Conservation (phyloP, 2,329 filamentous ascomycete genomes). For the Alternaria triticimaculans region DNA sequence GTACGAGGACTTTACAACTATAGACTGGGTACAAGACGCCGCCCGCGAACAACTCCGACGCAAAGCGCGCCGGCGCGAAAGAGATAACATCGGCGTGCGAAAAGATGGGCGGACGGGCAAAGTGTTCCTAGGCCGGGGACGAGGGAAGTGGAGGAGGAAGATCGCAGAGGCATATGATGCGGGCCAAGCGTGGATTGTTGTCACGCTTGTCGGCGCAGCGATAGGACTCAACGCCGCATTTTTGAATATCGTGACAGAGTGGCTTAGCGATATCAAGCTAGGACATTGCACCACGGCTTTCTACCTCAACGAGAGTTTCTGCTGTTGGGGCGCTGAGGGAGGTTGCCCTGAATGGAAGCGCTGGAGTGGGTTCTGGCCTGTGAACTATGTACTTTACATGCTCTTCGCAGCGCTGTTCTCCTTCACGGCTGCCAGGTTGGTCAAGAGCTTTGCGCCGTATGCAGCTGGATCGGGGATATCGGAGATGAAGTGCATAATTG, state of each 20-base stretch:
- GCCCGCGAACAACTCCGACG: conserved; percentile 86
- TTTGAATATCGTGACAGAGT: conserved; percentile 94
- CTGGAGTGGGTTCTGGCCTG: conserved; percentile 79
- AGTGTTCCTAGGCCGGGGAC: conserved; percentile 69
- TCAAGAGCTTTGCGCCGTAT: conserved; percentile 92
- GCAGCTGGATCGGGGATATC: conserved; percentile 96
- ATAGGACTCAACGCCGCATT: conserved; percentile 94
- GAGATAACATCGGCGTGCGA: conserved; percentile 46
- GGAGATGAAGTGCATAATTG: conserved; percentile 99
- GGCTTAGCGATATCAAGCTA: conserved; percentile 93
- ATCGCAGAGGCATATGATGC: conserved; percentile 90
- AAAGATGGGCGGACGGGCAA: conserved; percentile 55
- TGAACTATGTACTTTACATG: conserved; percentile 90
- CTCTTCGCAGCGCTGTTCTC: conserved; percentile 84
- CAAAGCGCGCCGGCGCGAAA: conserved; percentile 73
- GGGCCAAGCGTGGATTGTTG: conserved; percentile 96
- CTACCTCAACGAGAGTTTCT: conserved; percentile 97
- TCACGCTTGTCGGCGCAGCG: conserved; percentile 88
- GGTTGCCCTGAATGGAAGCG: conserved; percentile 88
- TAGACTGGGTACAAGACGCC: conserved; percentile 99
- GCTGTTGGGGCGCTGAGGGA: conserved; percentile 94
- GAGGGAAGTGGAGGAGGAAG: conserved; percentile 72
- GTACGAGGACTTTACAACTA: conserved; percentile 98
- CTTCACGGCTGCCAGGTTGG: conserved; percentile 79
- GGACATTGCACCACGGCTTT: conserved; percentile 96